Conservation (phyloP, 2,329 filamentous ascomycete genomes). For the Neocucurbitaria cava region DNA sequence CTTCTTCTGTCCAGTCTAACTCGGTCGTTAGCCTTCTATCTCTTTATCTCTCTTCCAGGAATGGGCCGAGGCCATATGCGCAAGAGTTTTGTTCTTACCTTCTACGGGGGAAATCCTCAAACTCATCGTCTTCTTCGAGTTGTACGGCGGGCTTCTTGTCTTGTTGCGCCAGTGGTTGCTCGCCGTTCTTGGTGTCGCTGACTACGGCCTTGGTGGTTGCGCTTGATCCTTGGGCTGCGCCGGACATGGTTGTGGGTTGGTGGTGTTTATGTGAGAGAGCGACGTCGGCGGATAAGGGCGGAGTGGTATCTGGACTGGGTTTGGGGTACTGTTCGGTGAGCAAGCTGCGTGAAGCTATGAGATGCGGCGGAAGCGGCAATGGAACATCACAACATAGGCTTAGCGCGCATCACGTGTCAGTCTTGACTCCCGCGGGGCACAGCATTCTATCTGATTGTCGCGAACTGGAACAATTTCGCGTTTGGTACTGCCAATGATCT, state of each 20-base stretch:
- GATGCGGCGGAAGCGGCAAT: constrained; percentile 25
- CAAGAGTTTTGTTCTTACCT: constrained; percentile 60
- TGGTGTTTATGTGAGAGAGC: too few relatives aligned
- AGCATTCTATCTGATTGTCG: neutral
- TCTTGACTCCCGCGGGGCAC: constrained; percentile 11
- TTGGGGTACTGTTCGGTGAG: neutral
- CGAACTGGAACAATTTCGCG: neutral
- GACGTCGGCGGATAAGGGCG: neutral
- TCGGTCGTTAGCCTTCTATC: constrained; percentile 12
- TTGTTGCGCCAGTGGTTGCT: constrained; percentile 53
- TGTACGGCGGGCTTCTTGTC: constrained; percentile 69
- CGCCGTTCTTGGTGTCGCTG: constrained; percentile 46
- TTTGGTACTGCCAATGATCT: neutral
- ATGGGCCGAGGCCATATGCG: neutral
- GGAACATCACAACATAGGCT: constrained; percentile 17
- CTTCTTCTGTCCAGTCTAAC: constrained; percentile 88
- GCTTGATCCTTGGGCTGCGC: constrained; percentile 47
- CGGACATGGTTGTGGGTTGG: constrained; percentile 54
- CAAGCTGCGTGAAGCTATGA: constrained; percentile 14
- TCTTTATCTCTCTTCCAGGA: neutral
- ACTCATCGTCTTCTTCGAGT: constrained; percentile 97
- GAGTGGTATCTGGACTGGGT: neutral
- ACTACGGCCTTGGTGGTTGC: constrained; percentile 51
- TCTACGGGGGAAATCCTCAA: constrained; percentile 98
- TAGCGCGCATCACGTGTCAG: constrained; percentile 27